Percentiles rank a stretch among this genome's conserved stretches.
Conservation (phyloP, 192 early-diverging fungal genomes). For the Obelidium mucronatum region DNA sequence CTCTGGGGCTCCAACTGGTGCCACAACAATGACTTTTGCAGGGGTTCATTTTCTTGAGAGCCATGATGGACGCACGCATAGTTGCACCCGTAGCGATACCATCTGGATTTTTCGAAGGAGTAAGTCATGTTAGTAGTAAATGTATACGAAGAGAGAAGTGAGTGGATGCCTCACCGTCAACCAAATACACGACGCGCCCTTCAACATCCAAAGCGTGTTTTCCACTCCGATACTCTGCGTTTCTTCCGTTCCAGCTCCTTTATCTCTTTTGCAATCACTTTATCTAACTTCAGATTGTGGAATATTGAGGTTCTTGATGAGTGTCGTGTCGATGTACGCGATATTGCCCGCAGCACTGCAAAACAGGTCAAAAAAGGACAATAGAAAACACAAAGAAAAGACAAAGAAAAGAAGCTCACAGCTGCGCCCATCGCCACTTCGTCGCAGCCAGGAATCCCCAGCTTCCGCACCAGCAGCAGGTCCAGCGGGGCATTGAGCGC, state of each 20-base stretch:
- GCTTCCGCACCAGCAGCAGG: constrained; percentile 48
- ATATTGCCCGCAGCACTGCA: constrained; percentile 35
- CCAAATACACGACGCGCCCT: constrained; percentile 42
- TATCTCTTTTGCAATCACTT: constrained; percentile 25
- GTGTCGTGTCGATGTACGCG: constrained; percentile 21
- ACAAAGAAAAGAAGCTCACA: constrained; percentile 15
- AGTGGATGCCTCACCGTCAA: constrained; percentile 39
- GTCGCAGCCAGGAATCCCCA: constrained; percentile 43
- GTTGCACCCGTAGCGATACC: constrained; percentile 39
- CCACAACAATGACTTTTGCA: constrained; percentile 30
- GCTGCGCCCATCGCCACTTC: constrained; percentile 52
- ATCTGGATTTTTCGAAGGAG: neutral
- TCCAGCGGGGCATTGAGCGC: constrained; percentile 44
- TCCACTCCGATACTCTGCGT: constrained; percentile 34
- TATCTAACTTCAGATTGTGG: constrained; percentile 10
- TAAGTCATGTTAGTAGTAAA: neutral
- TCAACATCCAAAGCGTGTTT: constrained; percentile 27
- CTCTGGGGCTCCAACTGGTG: constrained; percentile 41
- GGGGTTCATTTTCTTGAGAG: constrained; percentile 37
- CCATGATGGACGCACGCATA: constrained; percentile 38
- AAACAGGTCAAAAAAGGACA: neutral
- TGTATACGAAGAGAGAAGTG: neutral
- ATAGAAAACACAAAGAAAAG: neutral
- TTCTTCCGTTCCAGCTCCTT: constrained; percentile 44
- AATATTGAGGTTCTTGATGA: constrained; percentile 26